Conservation (phyloP, 208 protist genomes). For the Trypanosoma cruzi region DNA sequence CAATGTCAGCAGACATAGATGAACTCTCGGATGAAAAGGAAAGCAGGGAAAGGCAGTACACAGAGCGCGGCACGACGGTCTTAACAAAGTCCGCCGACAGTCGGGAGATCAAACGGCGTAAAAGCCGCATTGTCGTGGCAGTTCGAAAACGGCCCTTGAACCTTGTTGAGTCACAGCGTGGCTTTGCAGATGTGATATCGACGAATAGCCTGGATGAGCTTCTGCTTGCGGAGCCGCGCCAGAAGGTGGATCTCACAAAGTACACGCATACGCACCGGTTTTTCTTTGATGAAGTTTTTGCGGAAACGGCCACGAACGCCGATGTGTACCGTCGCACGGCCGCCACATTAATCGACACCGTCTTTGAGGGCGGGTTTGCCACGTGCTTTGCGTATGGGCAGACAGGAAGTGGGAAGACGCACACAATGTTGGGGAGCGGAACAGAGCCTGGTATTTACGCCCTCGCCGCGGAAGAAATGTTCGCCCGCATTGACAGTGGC, state of each 20-base stretch:
- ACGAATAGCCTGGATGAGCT: constrained; percentile 33
- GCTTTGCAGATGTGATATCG: constrained; percentile 36
- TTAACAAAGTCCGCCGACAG: constrained; percentile 19
- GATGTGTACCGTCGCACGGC: constrained; percentile 66
- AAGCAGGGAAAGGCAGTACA: constrained; percentile 23
- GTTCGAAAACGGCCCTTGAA: constrained; percentile 37
- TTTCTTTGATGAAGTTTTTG: constrained; percentile 90
- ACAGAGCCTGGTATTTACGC: constrained; percentile 75
- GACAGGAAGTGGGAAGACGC: constrained; percentile 33
- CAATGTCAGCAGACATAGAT: constrained; percentile 10
- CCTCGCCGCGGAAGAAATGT: constrained; percentile 85
- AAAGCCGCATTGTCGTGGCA: constrained; percentile 38
- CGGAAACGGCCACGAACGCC: constrained; percentile 59
- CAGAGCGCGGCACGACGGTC: constrained; percentile 28
- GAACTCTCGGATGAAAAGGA: constrained; percentile 28
- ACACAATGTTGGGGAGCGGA: constrained; percentile 38
- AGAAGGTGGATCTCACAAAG: constrained; percentile 85
- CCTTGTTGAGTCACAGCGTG: constrained; percentile 28
- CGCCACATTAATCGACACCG: constrained; percentile 30
- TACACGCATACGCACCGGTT: constrained; percentile 89
- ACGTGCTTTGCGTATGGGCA: constrained; percentile 42
- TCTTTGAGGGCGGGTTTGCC: constrained; percentile 35
- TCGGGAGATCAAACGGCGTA: constrained; percentile 28
- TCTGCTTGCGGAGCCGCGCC: constrained; percentile 37
- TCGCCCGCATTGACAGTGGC: constrained; percentile 46